Percentiles rank a stretch among this genome's conserved stretches.
These are phyloP conservation scores for Cucurbitaria berberidis DNA, from an alignment of 2,329 filamentous ascomycete species.

Conservation along the genomic window DNA sequence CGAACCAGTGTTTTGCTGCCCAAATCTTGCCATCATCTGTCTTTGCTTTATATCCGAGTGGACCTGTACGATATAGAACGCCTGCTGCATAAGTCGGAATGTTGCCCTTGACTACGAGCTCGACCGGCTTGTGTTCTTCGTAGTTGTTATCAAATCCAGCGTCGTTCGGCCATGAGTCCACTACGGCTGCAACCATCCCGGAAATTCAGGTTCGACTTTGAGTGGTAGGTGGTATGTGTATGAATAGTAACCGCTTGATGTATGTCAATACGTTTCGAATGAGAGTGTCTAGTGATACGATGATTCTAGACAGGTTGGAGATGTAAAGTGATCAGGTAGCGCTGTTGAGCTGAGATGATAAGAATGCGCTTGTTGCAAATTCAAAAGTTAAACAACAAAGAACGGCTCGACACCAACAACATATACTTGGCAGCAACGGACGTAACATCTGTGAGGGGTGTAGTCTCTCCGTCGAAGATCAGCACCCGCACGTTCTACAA, in stretches of 20 bases:
- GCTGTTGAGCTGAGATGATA: not conserved
- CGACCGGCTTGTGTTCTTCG: slow-evolving; percentile 69
- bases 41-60: slow-evolving; percentile 69
- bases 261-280: not conserved
- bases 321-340: not conserved
- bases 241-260: not conserved
- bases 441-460: slow-evolving; percentile 1
- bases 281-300: not conserved
- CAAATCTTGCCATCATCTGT: slow-evolving; percentile 65
- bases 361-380: not conserved
- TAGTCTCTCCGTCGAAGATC: slow-evolving; percentile 3
- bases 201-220: not conserved
- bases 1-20: slow-evolving; percentile 78
- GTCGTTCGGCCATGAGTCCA: slow-evolving; percentile 40
- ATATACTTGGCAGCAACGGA: slow-evolving; percentile 12
- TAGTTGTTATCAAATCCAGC: slow-evolving; percentile 66
- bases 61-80: slow-evolving; percentile 70
- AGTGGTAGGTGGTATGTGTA: not conserved
- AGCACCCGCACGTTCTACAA: not conserved
- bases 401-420: not conserved
- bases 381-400: not conserved
- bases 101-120: slow-evolving; percentile 66
- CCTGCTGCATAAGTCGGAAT: slow-evolving; percentile 77
- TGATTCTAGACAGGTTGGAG: not conserved
- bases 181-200: slow-evolving; percentile 11